phyloP scores from a whole-genome alignment of 371 early-diverging fungal species.

The Mucor circinelloides region DNA sequence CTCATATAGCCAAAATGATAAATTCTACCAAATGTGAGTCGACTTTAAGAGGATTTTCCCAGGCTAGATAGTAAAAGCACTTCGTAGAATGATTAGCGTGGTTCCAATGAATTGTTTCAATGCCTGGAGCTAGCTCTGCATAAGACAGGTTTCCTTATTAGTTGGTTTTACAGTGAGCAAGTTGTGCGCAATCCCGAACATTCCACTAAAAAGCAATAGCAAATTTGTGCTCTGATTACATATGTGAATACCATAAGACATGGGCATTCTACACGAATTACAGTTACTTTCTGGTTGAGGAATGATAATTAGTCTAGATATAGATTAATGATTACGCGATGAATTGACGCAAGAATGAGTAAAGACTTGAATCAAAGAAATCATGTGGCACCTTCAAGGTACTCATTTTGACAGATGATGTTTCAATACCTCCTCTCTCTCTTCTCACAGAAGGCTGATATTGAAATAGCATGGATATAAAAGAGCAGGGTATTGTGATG shows the following conservation, averaged over 20 bases:
- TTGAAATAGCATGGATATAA: neutral
- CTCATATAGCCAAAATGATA: neutral
- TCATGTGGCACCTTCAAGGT: constrained; percentile 20
- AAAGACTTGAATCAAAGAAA: neutral
- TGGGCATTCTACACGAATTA: neutral
- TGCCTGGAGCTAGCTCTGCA: no score
- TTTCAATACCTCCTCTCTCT: neutral
- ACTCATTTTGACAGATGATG: constrained; percentile 10
- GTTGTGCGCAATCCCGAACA: neutral
- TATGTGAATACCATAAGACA: neutral
- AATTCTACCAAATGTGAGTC: neutral
- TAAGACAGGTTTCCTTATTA: neutral
- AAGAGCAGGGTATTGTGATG: neutral
- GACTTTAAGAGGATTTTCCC: neutral
- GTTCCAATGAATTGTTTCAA: neutral
- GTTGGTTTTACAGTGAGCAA: neutral
- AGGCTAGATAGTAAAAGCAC: neutral
- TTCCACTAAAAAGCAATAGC: neutral
- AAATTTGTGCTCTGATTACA: neutral
- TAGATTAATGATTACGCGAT: neutral
- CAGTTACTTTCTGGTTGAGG: neutral
- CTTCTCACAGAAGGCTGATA: neutral
- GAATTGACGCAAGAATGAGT: neutral
- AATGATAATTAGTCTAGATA: neutral
- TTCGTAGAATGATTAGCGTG: neutral